Conservation (phyloP, 140 eudicot species). For the Anethum foeniculum region DNA sequence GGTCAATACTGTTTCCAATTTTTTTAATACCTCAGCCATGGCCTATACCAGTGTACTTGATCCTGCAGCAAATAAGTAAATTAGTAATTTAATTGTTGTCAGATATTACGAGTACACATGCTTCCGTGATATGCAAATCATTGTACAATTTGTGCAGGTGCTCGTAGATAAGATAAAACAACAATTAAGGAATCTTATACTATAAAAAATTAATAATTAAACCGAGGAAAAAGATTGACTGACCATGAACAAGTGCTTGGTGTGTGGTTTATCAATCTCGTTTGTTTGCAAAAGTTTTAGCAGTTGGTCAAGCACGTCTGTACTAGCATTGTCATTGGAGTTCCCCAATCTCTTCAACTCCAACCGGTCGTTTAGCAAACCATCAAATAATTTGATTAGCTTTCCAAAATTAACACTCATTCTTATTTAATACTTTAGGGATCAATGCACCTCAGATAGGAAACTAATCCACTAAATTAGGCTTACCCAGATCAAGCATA, state of each 20-base stretch:
- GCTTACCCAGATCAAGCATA: constrained; percentile 33
- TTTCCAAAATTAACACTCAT: neutral
- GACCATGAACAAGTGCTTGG: neutral
- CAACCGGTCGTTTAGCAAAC: neutral
- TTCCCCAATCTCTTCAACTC: neutral
- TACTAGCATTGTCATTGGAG: neutral
- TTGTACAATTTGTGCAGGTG: neutral
- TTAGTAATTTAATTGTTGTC: neutral
- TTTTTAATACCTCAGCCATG: neutral
- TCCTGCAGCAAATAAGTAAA: constrained; percentile 5
- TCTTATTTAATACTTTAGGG: constrained; percentile 20
- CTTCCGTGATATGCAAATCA: neutral
- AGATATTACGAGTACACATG: neutral
- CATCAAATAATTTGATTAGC: neutral
- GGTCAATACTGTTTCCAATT: neutral
- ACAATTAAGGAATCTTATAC: neutral
- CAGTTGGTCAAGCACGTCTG: neutral
- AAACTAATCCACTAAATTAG: constrained; percentile 40
- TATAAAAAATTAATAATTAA: too few species aligned
- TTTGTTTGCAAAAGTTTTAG: neutral
- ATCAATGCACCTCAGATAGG: constrained; percentile 28
- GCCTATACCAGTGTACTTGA: too few species aligned
- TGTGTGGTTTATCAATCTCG: neutral
- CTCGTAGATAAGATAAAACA: too few species aligned
- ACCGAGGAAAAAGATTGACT: neutral